Percentiles rank a stretch among this genome's conserved stretches.
phyloP scores from a whole-genome alignment of 495 filamentous ascomycete species.

The Massariosphaeria phaeospora region DNA sequence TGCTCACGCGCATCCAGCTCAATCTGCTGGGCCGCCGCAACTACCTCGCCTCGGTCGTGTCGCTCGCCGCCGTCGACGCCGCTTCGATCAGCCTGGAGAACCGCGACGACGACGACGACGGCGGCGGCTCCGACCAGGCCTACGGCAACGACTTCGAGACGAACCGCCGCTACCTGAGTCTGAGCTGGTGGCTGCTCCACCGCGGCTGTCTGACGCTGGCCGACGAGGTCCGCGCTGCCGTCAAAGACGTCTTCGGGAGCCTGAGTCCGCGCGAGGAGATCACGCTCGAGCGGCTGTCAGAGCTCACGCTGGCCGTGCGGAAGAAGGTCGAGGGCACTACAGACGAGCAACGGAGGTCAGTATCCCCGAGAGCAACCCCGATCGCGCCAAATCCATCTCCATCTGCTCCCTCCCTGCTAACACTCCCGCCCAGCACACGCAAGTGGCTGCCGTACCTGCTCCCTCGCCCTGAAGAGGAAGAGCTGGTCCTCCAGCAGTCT shows the following conservation, averaged over 20 bases:
- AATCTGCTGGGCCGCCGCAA: slow-evolving; percentile 93
- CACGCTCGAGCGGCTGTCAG: slow-evolving; percentile 67
- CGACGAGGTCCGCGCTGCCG: slow-evolving; percentile 69
- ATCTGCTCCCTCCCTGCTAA: slow-evolving; percentile 27
- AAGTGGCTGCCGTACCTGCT: slow-evolving; percentile 85
- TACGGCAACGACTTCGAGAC: slow-evolving; percentile 91
- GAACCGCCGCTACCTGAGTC: slow-evolving; percentile 87
- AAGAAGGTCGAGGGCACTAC: slow-evolving; percentile 75
- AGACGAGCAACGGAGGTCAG: slow-evolving; percentile 59
- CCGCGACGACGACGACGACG: slow-evolving; percentile 80
- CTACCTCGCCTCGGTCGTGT: slow-evolving; percentile 91
- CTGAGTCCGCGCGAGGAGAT: slow-evolving; percentile 86
- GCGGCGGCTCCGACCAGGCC: slow-evolving; percentile 69
- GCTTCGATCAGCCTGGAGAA: slow-evolving; percentile 80
- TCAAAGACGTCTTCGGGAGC: slow-evolving; percentile 78
- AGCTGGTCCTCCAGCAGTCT: slow-evolving; percentile 74
- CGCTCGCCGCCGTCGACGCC: slow-evolving; percentile 62
- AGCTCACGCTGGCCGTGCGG: slow-evolving; percentile 71
- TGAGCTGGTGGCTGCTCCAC: slow-evolving; percentile 97
- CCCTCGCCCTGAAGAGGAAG: slow-evolving; percentile 70
- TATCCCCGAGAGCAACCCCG: slow-evolving; percentile 14
- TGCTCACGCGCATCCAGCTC: slow-evolving; percentile 92
- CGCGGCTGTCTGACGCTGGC: slow-evolving; percentile 79
- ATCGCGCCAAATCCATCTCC: not conserved
- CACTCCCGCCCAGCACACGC: slow-evolving; percentile 36